Evolutionary conservation across 495 filamentous ascomycete genomes (phyloP).

Genomic region (Oidiodendron maius): DNA sequence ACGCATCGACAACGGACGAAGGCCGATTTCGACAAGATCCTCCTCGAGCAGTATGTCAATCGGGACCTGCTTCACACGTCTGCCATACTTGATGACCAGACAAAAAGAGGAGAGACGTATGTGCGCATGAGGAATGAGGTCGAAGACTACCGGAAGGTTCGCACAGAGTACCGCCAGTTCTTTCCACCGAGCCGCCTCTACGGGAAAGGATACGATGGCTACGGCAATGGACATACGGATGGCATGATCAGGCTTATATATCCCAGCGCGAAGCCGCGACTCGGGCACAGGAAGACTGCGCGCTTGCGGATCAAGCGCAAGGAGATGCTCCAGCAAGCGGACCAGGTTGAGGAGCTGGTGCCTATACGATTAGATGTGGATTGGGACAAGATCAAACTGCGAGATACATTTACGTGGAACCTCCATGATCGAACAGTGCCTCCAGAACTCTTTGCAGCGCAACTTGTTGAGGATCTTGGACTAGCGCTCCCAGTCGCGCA

Average conservation of each 20-base stretch:
- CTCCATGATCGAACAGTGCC: constrained; percentile 81
- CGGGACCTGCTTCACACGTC: constrained; percentile 69
- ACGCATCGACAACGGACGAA: constrained; percentile 23
- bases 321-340: constrained; percentile 75
- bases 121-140: constrained; percentile 34
- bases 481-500: constrained; percentile 59
- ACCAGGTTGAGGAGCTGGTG: constrained; percentile 85
- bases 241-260: constrained; percentile 58
- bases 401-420: constrained; percentile 99
- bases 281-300: constrained; percentile 67
- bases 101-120: constrained; percentile 24
- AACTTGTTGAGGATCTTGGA: constrained; percentile 86
- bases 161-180: constrained; percentile 38
- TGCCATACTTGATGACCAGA: constrained; percentile 43
- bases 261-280: constrained; percentile 62
- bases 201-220: constrained; percentile 83
- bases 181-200: constrained; percentile 41
- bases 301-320: constrained; percentile 66
- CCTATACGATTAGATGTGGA: constrained; percentile 91
- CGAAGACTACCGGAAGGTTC: constrained; percentile 45
- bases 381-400: constrained; percentile 89
- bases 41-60: constrained; percentile 70
- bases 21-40: constrained; percentile 41
- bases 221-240: constrained; percentile 81
- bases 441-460: constrained; percentile 75